Base-by-base conservation (phyloP, 371 early-diverging fungal species). In the Mucor mucedo region DNA sequence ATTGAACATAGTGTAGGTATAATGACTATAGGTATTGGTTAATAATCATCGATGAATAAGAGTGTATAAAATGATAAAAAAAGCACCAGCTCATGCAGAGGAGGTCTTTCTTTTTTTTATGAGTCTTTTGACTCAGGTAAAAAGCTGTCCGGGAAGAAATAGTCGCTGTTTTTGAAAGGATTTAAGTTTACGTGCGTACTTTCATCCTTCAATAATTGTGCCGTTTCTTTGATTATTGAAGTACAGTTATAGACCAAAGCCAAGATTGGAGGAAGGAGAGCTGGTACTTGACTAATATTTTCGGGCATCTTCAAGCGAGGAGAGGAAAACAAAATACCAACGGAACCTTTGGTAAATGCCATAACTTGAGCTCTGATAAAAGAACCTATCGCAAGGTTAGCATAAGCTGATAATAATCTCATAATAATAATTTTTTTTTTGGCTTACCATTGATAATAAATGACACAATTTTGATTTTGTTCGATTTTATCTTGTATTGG, bases 271-370 rank as follows among this genome's bases (percentile, higher is more conserved):
- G 50, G 50, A 30, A 49, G 50, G 50, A 30, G 50, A 49, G 16
- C 32, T 35, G 54, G 54, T 21, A 38, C 39, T 61, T 54, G 27
- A n/a, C 62, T 47, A 38, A 61, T 54, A 38, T 28, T 61, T 47
- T 47, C 55, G 54, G 62, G 45, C 54, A 54, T 61, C 55, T 61
- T 61, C 55, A 61, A 47, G 45, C 55, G 54, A 61, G 55, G 55
- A 54, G 55, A 61, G 55, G 62, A 45, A 44, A 49, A 49, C 50
- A 49, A 49, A 30, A 49, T 49, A 49, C 50, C 50, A 28, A 53
- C 53, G 29, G 60, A 60, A 44, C 60, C 60, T 52, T 60, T 39
- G 41, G 41, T 50, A 30, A 60, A 50, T 6, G 41, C 44, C 62
- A 62, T 62, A 27, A 45, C 45, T 54, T 54, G 62, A 39, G 48